Conservation (phyloP, 768 basidiomycete genomes). For the Nevesoporus exiguus region DNA sequence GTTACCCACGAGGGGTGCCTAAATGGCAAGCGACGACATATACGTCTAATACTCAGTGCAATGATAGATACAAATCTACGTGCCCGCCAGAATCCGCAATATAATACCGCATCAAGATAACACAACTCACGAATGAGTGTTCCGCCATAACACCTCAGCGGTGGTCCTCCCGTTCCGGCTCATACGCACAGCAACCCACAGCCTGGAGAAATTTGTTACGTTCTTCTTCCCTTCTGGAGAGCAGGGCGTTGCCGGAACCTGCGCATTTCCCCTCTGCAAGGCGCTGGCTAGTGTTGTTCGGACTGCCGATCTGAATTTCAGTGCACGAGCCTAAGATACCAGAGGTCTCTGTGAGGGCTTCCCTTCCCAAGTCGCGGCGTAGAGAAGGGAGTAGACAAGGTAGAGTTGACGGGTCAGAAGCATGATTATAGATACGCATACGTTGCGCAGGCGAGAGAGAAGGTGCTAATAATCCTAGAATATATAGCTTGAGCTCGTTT, state of each 20-base stretch:
- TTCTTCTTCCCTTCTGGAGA: constrained; percentile 42
- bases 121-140: not conserved
- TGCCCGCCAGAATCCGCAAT: not conserved
- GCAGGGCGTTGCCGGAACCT: constrained; percentile 35
- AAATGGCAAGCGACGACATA: not conserved
- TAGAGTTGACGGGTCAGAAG: constrained; percentile 47
- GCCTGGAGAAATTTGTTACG: constrained; percentile 42
- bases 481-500: constrained; percentile 53
- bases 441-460: constrained; percentile 55
- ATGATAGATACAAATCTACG: constrained; percentile 11
- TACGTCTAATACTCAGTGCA: not conserved
- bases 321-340: constrained; percentile 12
- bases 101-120: not conserved
- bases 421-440: constrained; percentile 52
- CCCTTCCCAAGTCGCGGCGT: constrained; percentile 18
- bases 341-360: constrained; percentile 21
- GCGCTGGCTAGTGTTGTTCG: constrained; percentile 18
- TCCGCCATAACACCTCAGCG: not conserved
- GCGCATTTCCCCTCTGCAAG: constrained; percentile 40
- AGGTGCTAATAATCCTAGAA: constrained; percentile 55
- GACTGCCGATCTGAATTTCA: constrained; percentile 4
- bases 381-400: constrained; percentile 39
- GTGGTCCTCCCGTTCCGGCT: constrained; percentile 26
- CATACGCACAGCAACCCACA: constrained; percentile 47
- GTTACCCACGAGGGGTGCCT: not conserved